These are phyloP conservation scores for Mycena olivaceomarginata DNA, from an alignment of 768 basidiomycete species.

Conservation along the genomic window DNA sequence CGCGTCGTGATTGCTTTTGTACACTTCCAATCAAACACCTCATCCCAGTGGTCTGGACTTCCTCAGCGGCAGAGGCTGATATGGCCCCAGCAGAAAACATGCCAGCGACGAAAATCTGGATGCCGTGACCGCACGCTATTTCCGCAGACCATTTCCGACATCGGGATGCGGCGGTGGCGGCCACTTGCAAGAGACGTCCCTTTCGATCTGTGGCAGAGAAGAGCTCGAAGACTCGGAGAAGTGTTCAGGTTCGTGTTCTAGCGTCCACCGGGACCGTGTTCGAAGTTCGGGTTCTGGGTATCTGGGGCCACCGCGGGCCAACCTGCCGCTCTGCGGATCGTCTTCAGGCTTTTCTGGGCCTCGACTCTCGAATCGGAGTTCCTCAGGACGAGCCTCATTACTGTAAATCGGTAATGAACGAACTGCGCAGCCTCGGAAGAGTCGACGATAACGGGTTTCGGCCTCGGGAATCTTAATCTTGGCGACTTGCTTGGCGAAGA, in stretches of 20 bases:
- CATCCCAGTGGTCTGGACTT: background rate
- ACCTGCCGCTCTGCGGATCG: too few relatives aligned
- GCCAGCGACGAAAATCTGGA: background rate
- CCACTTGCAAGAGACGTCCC: too few relatives aligned
- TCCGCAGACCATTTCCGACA: conserved; percentile 5
- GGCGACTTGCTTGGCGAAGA: too few relatives aligned
- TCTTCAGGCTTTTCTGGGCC: background rate
- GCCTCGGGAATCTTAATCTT: background rate
- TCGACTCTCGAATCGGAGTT: background rate
- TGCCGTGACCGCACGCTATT: background rate
- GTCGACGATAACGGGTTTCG: background rate
- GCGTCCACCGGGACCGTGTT: background rate
- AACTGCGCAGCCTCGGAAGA: background rate
- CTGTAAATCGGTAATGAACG: background rate
- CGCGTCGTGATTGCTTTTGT: background rate
- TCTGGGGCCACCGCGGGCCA: too few relatives aligned
- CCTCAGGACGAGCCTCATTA: background rate
- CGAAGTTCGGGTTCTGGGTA: too few relatives aligned
- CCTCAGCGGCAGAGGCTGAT: background rate
- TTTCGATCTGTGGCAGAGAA: background rate
- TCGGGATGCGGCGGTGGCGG: background rate
- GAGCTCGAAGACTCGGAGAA: background rate
- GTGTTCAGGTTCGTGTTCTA: background rate
- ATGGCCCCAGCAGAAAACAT: background rate
- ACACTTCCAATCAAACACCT: background rate